These are phyloP conservation scores for Rubroboletus pulcherrimus DNA, from an alignment of 768 basidiomycete genomes.

Conservation along the genomic window DNA sequence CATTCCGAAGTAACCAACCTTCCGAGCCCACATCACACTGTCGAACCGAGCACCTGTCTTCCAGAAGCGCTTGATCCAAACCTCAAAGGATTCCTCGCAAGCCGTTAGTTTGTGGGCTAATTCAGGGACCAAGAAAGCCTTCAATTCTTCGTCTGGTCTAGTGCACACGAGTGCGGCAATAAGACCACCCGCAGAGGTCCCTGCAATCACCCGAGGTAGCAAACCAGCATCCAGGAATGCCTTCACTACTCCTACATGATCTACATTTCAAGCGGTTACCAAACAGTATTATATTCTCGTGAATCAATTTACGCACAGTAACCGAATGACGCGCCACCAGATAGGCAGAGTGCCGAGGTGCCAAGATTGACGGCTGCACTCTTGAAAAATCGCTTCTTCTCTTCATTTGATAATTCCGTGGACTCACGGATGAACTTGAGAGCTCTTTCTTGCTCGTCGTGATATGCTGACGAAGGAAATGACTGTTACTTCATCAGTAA, in stretches of 20 bases:
- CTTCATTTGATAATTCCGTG: slow-evolving; percentile 70
- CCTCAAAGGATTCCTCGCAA: slow-evolving; percentile 68
- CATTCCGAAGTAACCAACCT: slow-evolving; percentile 45
- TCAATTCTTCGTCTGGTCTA: slow-evolving; percentile 84
- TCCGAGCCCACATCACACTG: slow-evolving; percentile 82
- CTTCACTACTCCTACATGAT: slow-evolving; percentile 88
- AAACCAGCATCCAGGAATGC: slow-evolving; percentile 86
- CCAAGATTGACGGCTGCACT: slow-evolving; percentile 87
- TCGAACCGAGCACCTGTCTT: slow-evolving; percentile 95
- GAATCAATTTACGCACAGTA: slow-evolving; percentile 59
- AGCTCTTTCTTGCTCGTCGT: slow-evolving; percentile 72
- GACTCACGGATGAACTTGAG: slow-evolving; percentile 75
- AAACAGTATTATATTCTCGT: background rate
- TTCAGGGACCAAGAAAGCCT: slow-evolving; percentile 69
- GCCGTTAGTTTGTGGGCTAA: slow-evolving; percentile 82
- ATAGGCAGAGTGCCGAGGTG: slow-evolving; percentile 87
- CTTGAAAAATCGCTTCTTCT: slow-evolving; percentile 91
- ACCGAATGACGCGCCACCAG: slow-evolving; percentile 94
- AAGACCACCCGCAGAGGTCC: slow-evolving; percentile 91
- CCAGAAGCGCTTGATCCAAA: slow-evolving; percentile 73
- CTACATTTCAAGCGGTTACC: slow-evolving; percentile 33
- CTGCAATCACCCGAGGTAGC: slow-evolving; percentile 89
- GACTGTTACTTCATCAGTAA: background rate
- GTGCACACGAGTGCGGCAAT: slow-evolving; percentile 77
- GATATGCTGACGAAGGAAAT: slow-evolving; percentile 56